Evolutionary conservation across 176 grass and related monocot genomes (phyloP).

Genomic region (Ananas comosus): DNA sequence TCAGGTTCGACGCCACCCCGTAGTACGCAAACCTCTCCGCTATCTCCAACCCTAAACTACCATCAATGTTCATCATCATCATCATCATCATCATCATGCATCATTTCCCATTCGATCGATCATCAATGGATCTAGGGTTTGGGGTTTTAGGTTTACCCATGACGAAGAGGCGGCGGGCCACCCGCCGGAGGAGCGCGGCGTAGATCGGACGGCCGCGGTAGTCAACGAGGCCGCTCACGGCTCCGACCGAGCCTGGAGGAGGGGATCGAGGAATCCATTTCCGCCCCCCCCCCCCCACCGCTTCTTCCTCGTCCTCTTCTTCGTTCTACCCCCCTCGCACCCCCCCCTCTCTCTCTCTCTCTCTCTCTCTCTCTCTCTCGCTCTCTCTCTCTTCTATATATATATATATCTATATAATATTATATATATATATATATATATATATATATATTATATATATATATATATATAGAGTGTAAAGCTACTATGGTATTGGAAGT

Average conservation of each 20-base stretch:
- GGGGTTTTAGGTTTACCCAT: conserved; percentile 28
- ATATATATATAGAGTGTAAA: no score
- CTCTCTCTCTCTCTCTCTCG: no score
- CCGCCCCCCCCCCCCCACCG: background rate
- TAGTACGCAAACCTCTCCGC: conserved; percentile 61
- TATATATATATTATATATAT: no score
- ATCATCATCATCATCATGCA: no score
- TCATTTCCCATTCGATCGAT: no score
- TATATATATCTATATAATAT: no score
- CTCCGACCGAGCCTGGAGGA: conserved; percentile 12
- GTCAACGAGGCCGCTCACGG: conserved; percentile 17
- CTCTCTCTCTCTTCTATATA: no score
- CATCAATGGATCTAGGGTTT: background rate
- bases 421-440: no score
- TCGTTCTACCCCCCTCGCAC: background rate
- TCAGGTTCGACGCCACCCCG: conserved; percentile 55
- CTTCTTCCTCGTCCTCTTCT: background rate
- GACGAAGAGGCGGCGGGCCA: conserved; percentile 53
- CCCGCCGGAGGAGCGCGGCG: conserved; percentile 36
- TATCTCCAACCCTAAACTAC: conserved; percentile 39
- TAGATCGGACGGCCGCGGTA: conserved; percentile 34
- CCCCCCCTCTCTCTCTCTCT: no score
- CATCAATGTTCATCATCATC: no score
- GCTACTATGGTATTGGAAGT: no score
- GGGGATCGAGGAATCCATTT: conserved; percentile 7